phyloP scores from a whole-genome alignment of 371 early-diverging fungal species.

The Mucor circinelloides region DNA sequence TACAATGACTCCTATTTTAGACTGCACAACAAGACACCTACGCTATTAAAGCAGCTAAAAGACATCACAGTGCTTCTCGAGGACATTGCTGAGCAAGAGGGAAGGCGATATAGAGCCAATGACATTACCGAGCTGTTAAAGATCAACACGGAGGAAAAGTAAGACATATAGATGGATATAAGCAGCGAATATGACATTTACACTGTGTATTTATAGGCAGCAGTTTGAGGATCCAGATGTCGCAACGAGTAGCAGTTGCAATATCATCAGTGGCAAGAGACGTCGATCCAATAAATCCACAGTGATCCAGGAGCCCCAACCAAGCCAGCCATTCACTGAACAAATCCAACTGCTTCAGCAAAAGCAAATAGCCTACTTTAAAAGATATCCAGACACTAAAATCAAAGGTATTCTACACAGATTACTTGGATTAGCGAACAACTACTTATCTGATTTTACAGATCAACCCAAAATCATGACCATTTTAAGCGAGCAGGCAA shows the following conservation, averaged over 20 bases:
- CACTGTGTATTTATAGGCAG: not conserved
- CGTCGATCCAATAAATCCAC: not conserved
- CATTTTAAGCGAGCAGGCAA: not conserved
- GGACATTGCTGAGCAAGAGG: not conserved
- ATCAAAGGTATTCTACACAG: not conserved
- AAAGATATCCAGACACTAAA: not conserved
- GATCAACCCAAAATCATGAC: not conserved
- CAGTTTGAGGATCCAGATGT: not conserved
- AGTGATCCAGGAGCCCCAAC: not conserved
- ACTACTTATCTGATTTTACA: not conserved
- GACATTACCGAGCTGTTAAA: not conserved
- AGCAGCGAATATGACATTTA: not conserved
- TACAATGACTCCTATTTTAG: not conserved
- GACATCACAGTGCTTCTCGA: not conserved
- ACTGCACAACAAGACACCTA: not conserved
- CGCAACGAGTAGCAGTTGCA: not conserved
- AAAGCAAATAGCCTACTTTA: not conserved
- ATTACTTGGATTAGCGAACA: too few species aligned
- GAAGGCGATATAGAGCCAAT: not conserved
- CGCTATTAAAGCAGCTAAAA: not conserved
- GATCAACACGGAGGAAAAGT: not conserved
- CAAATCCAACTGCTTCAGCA: not conserved
- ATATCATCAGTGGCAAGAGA: not conserved
- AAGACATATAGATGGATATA: not conserved
- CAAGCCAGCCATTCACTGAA: not conserved